Base-by-base conservation (phyloP, 164 flowering plant genomes). In the Piper betle region DNA sequence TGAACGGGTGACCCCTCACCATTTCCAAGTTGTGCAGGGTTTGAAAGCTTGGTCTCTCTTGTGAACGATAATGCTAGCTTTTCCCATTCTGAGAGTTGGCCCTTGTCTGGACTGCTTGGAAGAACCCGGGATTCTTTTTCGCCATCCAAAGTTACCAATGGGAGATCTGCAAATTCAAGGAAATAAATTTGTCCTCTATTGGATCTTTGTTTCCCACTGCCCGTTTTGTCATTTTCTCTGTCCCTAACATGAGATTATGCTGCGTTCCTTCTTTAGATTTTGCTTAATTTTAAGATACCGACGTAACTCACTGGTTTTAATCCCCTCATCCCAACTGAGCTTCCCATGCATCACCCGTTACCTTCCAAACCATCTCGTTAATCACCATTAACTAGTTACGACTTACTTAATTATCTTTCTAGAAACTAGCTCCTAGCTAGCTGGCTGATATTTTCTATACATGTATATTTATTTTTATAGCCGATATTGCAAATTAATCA, bases 61-160 rank as follows among this genome's bases (percentile, higher is more conserved):
- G 50, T 43, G 12, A 43, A 3, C 12, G 50, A 43, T 10, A 43
- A 41, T 41, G 9, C 6, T 4, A 43, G 50, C 50, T 43, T 43
- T 43, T 43, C 50, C 50, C 50, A 43, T 43, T 43, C 50, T 43
- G 50, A 43, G 50, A 3, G 2, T 43, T 10, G 50, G 50, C 50
- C n/a, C n/a, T 43, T 43, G 67, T 64, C 67, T 57, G 55, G 46
- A 64, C 61, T 53, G 55, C 18, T 64, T 64, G 67, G 67, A 57
- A 40, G 42, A 38, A 25, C 39, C 48, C 60, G 54, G 67, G n/a
- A 64, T 64, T 64, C 67, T 64, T 57, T 64, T 63, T 25, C n/a
- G 67, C 60, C 67, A 56, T 42, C 67, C 61, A 57, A 64, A 64
- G 41, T 43, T 41, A 64, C 67, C 61, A 56, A 64, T 64, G 58